Base-by-base conservation (phyloP, 768 basidiomycete genomes). In the Omphalotus guepiniiformis region DNA sequence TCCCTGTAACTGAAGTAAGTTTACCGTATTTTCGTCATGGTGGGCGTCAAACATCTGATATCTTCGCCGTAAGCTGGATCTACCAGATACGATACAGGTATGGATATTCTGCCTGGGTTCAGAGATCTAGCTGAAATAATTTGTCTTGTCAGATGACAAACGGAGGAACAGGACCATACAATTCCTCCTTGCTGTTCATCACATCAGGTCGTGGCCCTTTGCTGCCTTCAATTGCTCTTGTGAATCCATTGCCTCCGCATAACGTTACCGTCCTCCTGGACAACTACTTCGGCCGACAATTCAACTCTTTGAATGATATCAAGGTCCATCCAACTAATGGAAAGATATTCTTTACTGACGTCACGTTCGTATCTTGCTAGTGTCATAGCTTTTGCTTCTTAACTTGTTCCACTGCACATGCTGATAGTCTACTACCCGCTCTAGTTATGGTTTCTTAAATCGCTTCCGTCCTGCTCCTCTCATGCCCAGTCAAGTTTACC, bases 281-380 rank as follows among this genome's bases (percentile, higher is more conserved):
- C 64, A 91, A 89, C 65, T 88, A 75, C 63, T 85, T 78, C 55
- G 88, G 88, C 2, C 70, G 85, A 2, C 87, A 88, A 53, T 92
- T 89, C 66, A 89, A 86, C 63, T 88, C 88, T 1, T 61, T 91
- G 41, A 88, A 90, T 60, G 88, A 93, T 53, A 71, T 85, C 49
- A 88, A 86, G 55, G 68, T 88, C 3, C 81, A 88, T 43, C 85
- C 84, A 1, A 62, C 64, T 3, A 83, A 75, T 51, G 80, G 80
- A 29, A 77, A 77, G 30, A 54, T 90, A 2, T 88, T 85, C 66
- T 88, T 91, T 64, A 90, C 88, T 0, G 88, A 92, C 56, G 70
- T 72, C 13, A 67, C 71, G 78, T 88, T 66, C 37, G 79, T 72
- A 25, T 36, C 34, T 6, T 11, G 8, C 13, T n/a, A 26, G 36